Evolutionary conservation across 371 early-diverging fungal genomes (phyloP), one percentile per base, ranked within the genome.

Genomic region (Rhizopus sp.): DNA sequence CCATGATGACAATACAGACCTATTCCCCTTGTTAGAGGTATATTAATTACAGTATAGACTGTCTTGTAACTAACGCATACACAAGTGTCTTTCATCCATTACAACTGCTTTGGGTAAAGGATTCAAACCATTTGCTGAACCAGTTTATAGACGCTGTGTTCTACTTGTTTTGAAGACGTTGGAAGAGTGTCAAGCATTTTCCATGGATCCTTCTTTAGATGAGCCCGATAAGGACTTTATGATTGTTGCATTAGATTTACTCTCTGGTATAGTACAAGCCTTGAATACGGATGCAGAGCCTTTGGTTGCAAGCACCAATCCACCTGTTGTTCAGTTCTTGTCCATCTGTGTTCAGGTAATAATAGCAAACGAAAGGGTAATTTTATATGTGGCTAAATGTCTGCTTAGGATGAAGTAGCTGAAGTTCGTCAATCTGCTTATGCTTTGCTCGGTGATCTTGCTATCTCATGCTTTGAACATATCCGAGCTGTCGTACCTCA

Each of bases 371-470:
- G 37, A 17, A 29, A 16, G 16, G 3, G 16, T 33, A 39, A 49
- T 38, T 40, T n/a, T 9, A 32, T 29, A 47, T 5, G 10, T 1
- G 9, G 16, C n/a, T 31, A 34, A 17, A 15, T 2, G 35, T 59
- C 8, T 40, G 23, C 15, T 13, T 55, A 86, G 85, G 92, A 96
- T 60, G 64, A 80, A 4, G 80, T 83, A 32, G 77, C 88, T 12
- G 93, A 95, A 55, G 94, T 97, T 16, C 88, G 92, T 47, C 95
- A 95, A 73, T 91, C 92, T n/a, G 90, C 97, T 31, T 95, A 88
- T 73, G 96, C 96, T 7, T 84, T 96, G 46, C 75, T 97, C 35
- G 97, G 97, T 35, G 97, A 97, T 70, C 79, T 97, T 58, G 87
- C 94, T 7, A 91, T 93, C 57, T 81, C 85, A 52, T 85, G 87